Percentiles rank a stretch among this genome's conserved stretches.
Conservation (phyloP, 1,139 yeast species). For the Protomyces inundatus region DNA sequence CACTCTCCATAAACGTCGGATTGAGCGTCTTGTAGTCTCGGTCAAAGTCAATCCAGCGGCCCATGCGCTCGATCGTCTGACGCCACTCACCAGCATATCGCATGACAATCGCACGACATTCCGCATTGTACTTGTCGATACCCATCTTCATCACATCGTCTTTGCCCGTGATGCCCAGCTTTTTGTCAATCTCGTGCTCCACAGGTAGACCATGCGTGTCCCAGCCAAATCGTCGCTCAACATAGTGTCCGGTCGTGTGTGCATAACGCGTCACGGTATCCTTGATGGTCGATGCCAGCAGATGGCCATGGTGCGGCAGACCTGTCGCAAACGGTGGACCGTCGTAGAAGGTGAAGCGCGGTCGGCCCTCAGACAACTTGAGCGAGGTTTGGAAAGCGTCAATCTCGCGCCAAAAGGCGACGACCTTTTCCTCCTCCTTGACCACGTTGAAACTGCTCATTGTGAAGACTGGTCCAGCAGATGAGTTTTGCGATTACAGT, state of each 20-base stretch:
- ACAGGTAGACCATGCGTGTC: conserved; percentile 99
- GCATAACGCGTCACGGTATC: conserved; percentile 98
- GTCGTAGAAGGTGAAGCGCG: conserved; percentile 88
- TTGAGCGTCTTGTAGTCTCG: conserved; percentile 96
- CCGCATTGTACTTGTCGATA: conserved; percentile 84
- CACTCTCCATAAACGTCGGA: conserved; percentile 94
- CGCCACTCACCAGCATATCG: conserved; percentile 95
- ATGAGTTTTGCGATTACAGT: no score
- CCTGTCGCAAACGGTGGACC: conserved; percentile 98
- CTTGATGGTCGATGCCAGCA: conserved; percentile 77
- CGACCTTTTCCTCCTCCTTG: conserved; percentile 76
- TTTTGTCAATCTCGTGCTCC: conserved; percentile 97
- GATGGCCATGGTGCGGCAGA: conserved; percentile 97
- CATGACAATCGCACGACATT: conserved; percentile 96
- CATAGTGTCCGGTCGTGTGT: conserved; percentile 93
- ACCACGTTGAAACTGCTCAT: conserved; percentile 54
- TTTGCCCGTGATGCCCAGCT: conserved; percentile 84
- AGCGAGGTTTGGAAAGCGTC: conserved; percentile 88
- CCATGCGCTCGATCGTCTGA: conserved; percentile 82
- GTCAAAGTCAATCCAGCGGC: conserved; percentile 99
- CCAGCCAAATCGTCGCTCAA: conserved; percentile 98
- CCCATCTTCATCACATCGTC: conserved; percentile 81
- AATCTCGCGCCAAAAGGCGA: conserved; percentile 76
- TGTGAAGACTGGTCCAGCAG: no score
- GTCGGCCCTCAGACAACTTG: conserved; percentile 75